A percentile compares a stretch with the other conserved stretches of the same genome.
These are phyloP conservation scores for Globisporangium cylindrosporum DNA, from an alignment of 352 stramenopile genomes.

Conservation along the genomic window DNA sequence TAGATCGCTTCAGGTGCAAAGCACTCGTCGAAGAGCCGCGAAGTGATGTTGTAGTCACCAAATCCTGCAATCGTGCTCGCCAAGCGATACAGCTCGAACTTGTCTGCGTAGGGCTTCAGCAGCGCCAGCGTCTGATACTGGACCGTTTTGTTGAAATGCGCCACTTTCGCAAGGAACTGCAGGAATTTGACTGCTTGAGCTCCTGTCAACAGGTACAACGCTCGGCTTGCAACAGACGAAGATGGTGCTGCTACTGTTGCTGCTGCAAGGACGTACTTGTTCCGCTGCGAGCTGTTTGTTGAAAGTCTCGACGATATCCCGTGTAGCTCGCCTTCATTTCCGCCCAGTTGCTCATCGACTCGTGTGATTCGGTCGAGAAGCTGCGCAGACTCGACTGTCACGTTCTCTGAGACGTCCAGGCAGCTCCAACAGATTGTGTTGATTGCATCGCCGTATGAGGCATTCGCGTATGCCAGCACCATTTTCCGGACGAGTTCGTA, in stretches of 20 bases:
- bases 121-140: conserved; percentile 45
- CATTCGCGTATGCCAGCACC: conserved; percentile 47
- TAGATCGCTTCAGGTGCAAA: conserved; percentile 30
- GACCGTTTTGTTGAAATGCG: conserved; percentile 55
- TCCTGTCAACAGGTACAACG: conserved; percentile 58
- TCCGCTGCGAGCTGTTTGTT: conserved; percentile 7
- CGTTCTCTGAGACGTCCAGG: conserved; percentile 59
- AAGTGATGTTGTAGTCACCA: conserved; percentile 37
- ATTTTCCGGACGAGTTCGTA: conserved; percentile 47
- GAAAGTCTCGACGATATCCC: neutral
- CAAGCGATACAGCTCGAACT: conserved; percentile 51
- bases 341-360: conserved; percentile 9
- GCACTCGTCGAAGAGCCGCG: conserved; percentile 32
- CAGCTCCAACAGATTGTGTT: conserved; percentile 73
- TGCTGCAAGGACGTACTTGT: neutral
- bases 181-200: conserved; percentile 54
- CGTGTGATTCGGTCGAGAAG: conserved; percentile 59
- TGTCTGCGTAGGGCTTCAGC: conserved; percentile 37
- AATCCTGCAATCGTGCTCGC: conserved; percentile 43
- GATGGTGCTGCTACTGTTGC: conserved; percentile 1
- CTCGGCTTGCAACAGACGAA: conserved; percentile 28
- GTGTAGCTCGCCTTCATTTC: neutral
- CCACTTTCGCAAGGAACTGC: conserved; percentile 65
- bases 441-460: conserved; percentile 51
- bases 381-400: conserved; percentile 60